Conservation (phyloP, 163 green algal species). For the Scenedesmus sp. region DNA sequence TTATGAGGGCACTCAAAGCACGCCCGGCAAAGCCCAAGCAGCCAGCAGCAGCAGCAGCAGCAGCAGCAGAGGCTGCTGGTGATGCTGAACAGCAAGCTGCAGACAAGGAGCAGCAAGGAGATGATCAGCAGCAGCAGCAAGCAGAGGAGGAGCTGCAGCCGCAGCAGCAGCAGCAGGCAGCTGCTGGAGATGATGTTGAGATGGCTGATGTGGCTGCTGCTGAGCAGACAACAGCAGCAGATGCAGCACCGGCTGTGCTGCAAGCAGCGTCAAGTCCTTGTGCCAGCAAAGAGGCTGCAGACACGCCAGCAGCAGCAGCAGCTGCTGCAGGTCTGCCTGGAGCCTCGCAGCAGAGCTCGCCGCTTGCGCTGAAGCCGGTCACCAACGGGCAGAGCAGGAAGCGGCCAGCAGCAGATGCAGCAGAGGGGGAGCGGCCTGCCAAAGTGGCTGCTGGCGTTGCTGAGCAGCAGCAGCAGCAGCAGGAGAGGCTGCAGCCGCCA, state of each 20-base stretch:
- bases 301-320: constrained; percentile 11
- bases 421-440: not conserved
- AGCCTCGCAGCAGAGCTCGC: not conserved
- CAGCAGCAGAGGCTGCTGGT: not conserved
- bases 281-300: not conserved
- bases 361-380: not conserved
- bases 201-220: not conserved
- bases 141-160: not conserved
- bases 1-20: constrained; percentile 14
- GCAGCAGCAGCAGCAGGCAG: not conserved
- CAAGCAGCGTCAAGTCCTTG: not conserved
- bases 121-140: constrained; percentile 2
- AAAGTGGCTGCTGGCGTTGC: not conserved
- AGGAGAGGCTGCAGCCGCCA: not conserved
- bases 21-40: not conserved
- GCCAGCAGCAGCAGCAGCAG: not conserved
- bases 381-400: not conserved
- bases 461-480: not conserved
- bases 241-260: not conserved
- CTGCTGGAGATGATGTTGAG: not conserved
- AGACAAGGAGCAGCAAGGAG: not conserved
- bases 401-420: not conserved
- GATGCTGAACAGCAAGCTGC: constrained; percentile 11
- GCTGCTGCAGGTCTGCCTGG: not conserved
- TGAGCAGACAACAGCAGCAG: not conserved